Conservation (phyloP, 2,329 filamentous ascomycete species). For the Akanthomyces uredinophilus region DNA sequence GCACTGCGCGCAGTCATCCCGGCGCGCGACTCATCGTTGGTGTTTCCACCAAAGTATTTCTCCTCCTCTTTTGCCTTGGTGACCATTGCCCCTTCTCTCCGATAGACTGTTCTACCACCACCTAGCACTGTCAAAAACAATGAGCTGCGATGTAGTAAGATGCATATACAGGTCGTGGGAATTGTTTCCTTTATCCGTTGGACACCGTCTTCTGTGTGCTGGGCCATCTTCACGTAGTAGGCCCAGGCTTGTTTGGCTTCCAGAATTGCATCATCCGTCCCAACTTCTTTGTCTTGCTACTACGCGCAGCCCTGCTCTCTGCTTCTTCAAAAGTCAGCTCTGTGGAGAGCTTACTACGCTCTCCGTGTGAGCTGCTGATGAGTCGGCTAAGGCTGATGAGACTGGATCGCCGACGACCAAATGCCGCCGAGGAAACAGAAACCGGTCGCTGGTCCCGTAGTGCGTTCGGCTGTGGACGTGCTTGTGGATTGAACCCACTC, state of each 20-base stretch:
- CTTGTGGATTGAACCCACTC: constrained; percentile 45
- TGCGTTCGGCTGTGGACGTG: constrained; percentile 44
- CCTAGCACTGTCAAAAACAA: not conserved
- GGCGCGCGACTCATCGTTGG: not conserved
- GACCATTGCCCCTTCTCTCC: not conserved
- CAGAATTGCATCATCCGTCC: constrained; percentile 76
- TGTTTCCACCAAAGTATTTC: not conserved
- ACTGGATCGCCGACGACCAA: constrained; percentile 68
- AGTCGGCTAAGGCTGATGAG: constrained; percentile 72
- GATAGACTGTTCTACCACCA: not conserved
- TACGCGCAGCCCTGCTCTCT: constrained; percentile 49
- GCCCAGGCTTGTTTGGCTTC: constrained; percentile 52
- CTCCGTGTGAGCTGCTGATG: constrained; percentile 68
- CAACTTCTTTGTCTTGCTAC: constrained; percentile 63
- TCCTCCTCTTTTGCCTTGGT: not conserved
- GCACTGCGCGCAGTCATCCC: not conserved
- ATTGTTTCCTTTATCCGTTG: not conserved
- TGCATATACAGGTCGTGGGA: not conserved
- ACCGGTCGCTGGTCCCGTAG: constrained; percentile 54
- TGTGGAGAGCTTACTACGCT: constrained; percentile 69
- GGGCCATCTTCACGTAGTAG: constrained; percentile 22
- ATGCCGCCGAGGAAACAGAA: constrained; percentile 56
- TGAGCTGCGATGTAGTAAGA: not conserved
- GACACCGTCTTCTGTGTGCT: not conserved
- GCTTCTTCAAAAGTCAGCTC: constrained; percentile 57